Evolutionary conservation across 2,329 filamentous ascomycete species (phyloP).

Genomic region (Ascochyta lentis): DNA sequence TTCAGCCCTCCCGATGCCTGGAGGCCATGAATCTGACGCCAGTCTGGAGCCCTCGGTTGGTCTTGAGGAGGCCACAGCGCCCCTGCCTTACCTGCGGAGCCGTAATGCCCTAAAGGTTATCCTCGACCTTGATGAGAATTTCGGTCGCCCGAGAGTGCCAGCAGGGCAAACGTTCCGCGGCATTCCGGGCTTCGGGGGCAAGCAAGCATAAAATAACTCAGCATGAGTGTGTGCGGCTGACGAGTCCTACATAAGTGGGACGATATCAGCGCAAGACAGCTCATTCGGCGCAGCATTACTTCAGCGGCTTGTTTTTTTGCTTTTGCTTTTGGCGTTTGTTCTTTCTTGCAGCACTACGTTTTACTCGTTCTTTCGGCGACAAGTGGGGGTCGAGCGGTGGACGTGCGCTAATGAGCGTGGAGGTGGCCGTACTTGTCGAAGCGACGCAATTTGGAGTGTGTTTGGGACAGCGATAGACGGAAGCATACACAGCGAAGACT

Average conservation of each 20-base stretch:
- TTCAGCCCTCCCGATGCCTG: conserved; percentile 75
- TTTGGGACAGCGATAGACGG: conserved; percentile 24
- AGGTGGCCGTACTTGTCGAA: conserved; percentile 24
- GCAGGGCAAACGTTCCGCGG: conserved; percentile 45
- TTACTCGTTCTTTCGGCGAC: conserved; percentile 26
- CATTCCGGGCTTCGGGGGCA: conserved; percentile 47
- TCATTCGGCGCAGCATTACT: conserved; percentile 30
- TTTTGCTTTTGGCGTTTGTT: conserved; percentile 30
- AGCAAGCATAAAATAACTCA: conserved; percentile 32
- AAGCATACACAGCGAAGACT: conserved; percentile 24
- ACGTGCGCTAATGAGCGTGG: conserved; percentile 14
- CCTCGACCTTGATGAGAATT: conserved; percentile 90
- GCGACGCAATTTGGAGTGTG: conserved; percentile 19
- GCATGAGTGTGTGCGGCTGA: conserved; percentile 26
- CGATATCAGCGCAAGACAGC: conserved; percentile 39
- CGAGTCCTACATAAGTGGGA: conserved; percentile 31
- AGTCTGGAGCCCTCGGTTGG: conserved; percentile 67
- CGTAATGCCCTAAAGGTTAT: conserved; percentile 95
- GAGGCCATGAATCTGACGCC: conserved; percentile 56
- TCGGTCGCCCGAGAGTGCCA: conserved; percentile 74
- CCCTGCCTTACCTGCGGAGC: conserved; percentile 73
- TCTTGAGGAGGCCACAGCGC: conserved; percentile 68
- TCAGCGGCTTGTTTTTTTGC: conserved; percentile 35
- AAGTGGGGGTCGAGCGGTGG: conserved; percentile 13
- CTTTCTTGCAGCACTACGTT: conserved; percentile 22